Base-by-base conservation (phyloP, 805 yeast genomes). In the Metschnikowia similis region DNA sequence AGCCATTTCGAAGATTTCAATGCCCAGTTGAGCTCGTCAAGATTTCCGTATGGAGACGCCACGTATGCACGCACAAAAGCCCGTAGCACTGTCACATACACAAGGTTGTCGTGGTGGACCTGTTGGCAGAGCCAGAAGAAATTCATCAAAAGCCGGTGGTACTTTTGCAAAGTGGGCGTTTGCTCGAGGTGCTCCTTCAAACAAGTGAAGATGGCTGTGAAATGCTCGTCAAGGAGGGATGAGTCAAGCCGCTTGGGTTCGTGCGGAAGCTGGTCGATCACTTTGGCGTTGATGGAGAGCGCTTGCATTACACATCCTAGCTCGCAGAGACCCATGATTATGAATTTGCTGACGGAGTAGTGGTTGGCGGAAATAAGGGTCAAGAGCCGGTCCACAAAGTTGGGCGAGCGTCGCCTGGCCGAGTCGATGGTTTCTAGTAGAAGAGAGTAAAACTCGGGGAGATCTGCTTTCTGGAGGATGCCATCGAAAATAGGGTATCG, bases 361-460 rank as follows among this genome's bases (percentile, higher is more conserved):
- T 70, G 75, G 37, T 60, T 55, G 4, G 64, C 48, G 10, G 52
- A 31, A 27, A 62, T 50, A 13, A 58, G 51, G 1, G 62, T 54
- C 10, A 63, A 40, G 14, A 69, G 49, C 14, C 56, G 50, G 28
- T 61, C 55, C 16, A 64, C 48, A 14, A 58, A 50, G 7, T 58
- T 44, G 51, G 14, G 48, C 35, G 44, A 35, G 3, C 45, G 42
- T 1, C 35, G 16, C 28, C 49, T 14, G 4, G 52, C 31, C 7
- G 35, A 34, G 27, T 35, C 3, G 29, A 65, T 56, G 21, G 58
- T 47, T 3, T 49, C 41, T 10, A 53, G 43, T 9, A 71, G 55
- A 36, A 69, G 50, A 2, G 29, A 38, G 11, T 54, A 47, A 52
- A 71, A 72, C 6, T 50, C 35, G 0, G 77, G 76, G 21, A 72